Percentiles rank a stretch among this genome's conserved stretches.
These are phyloP conservation scores for Claviceps spartinae DNA, from an alignment of 2,329 filamentous ascomycete species.

Conservation along the genomic window DNA sequence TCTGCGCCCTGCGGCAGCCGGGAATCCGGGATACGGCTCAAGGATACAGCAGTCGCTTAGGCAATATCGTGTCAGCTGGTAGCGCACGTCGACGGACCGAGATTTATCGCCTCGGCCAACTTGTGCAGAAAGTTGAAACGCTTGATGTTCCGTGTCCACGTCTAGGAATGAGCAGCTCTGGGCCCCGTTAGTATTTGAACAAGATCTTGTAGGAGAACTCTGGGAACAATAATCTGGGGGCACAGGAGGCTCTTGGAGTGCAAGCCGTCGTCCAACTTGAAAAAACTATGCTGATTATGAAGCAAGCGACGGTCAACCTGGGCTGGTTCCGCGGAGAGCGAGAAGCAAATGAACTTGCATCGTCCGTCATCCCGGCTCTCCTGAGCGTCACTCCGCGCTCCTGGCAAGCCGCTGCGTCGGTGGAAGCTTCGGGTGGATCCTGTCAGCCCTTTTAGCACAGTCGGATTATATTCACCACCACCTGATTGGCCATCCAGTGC, in stretches of 20 bases:
- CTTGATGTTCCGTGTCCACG: too few species aligned
- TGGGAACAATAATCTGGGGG: too few species aligned
- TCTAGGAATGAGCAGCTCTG: too few species aligned
- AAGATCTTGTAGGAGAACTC: too few species aligned
- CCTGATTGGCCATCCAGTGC: constrained; percentile 6
- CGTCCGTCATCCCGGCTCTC: constrained; percentile 2
- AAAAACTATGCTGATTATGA: too few species aligned
- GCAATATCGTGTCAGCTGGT: neutral
- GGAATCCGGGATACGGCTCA: neutral
- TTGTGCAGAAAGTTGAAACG: too few species aligned
- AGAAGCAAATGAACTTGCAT: neutral
- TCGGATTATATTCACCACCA: constrained; percentile 8
- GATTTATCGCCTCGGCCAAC: too few species aligned
- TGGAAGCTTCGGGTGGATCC: neutral
- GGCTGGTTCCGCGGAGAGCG: neutral
- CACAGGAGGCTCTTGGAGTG: too few species aligned
- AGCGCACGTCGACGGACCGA: too few species aligned
- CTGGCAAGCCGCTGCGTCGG: neutral
- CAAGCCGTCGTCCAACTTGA: too few species aligned
- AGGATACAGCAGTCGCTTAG: neutral
- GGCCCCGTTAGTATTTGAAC: too few species aligned
- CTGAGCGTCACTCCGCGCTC: constrained; percentile 4
- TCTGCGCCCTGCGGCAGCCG: neutral
- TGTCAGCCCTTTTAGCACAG: constrained; percentile 2
- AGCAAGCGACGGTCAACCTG: too few species aligned